Evolutionary conservation across 1,284 basidiomycete species (phyloP), one percentile per base, ranked within the genome.

Genomic region (Cryptococcus maquisensis): DNA sequence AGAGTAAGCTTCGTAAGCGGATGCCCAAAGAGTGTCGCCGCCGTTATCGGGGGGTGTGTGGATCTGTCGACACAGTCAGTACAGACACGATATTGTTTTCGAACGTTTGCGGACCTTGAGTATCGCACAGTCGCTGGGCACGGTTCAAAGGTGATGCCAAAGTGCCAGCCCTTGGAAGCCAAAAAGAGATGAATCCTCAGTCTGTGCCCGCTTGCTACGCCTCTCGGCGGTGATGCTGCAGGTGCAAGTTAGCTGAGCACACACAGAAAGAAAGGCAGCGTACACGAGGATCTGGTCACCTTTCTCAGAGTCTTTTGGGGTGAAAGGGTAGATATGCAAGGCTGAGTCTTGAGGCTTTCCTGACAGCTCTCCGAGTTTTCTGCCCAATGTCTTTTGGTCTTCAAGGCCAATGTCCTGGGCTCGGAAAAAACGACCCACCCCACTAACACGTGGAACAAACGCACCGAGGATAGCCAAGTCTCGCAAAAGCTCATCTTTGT

Each of bases 401-500:
- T 77, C 75, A 12, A 79, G 60, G 4, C 71, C 74, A 50, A 82
- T 56, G 47, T 81, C 78, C 61, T 84, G 86, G 16, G 79, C 76
- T 21, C 81, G 78, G 80, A 88, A 86, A 75, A 87, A 86, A n/a
- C n/a, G 41, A 84, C 83, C 47, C n/a, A n/a, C n/a, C n/a, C n/a
- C n/a, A n/a, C n/a, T n/a, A n/a, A n/a, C n/a, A n/a, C n/a, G 28
- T 6, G 46, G n/a, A 40, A 13, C 6, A 1, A 12, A 60, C 62
- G 40, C 40, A 74, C 66, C 79, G 47, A 84, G 78, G 4, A 79
- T 79, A 0, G 83, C 83, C 10, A 81, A 74, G 62, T 81, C 80
- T 23, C 68, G 68, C 48, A 81, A 65, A 43, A 81, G 68, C 51
- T 78, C 78, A 49, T 81, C 78, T 2, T 77, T 61, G 56, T 80